Base-by-base conservation (phyloP, 805 yeast species). In the Grigorovia jiainica region DNA sequence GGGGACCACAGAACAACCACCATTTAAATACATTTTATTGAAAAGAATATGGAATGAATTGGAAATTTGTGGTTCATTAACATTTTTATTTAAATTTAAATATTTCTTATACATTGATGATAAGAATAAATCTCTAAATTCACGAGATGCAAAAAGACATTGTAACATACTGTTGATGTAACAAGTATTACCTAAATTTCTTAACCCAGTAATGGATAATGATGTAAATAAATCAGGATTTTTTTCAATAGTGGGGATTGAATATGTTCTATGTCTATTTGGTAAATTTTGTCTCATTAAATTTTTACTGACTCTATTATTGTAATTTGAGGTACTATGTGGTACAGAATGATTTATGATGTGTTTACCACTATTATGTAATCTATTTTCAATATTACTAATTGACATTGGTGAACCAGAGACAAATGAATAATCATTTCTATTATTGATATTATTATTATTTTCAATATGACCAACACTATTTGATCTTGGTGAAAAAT, bases 121-220 rank as follows among this genome's bases (percentile, higher is more conserved):
- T 10, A 65, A 45, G 47, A 81, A 75, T 13, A 81, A 55, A 3
- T 63, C 56, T 42, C 78, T 65, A 50, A 83, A 76, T 19, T 55
- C 53, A 0, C 61, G 49, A 0, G 79, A 57, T 2, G 78, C 82
- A 58, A 79, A 79, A 6, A 83, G 55, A 47, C 86, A 72, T 57
- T 83, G 94, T 10, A 83, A 55, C 66, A 83, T 78, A 54, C 82
- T 75, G 53, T 83, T 83, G 43, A 83, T 77, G 54, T 83, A 83
- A 52, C 94, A 83, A 0, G 89, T 79, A 34, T 79, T 79, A 0
- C 87, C 87, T 60, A 74, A 65, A 53, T 83, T 83, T 45, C 73
- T 64, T 40, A 83, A 58, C 0, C 89, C 85, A 41, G 83, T 78
- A 13, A 78, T 67, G 1, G 75, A 66, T 39, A 68, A 57, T 8